Base-by-base conservation (phyloP, 2,329 filamentous ascomycete genomes). In the Paracoccidioides lutzii region DNA sequence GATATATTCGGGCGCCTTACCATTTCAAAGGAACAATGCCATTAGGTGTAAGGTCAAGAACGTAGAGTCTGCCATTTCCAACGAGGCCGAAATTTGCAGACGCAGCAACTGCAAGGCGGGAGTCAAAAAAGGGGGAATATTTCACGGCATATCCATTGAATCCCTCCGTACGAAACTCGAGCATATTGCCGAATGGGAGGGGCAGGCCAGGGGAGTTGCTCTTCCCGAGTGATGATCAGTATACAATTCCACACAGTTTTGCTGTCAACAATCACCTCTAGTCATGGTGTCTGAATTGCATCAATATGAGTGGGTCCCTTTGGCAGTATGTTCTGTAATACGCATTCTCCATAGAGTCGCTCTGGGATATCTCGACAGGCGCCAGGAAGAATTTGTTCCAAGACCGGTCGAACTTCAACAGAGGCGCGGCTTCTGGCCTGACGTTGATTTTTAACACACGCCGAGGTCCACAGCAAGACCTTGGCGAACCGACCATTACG, bases 81-180 rank as follows among this genome's bases (percentile, higher is more conserved):
- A 98, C 91, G 42, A 98, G 87, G 42, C 93, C 93, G 74, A 93
- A 98, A 76, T 98, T 97, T 60, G 91, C 83, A n/a, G 90, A 87
- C 1, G 87, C 81, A 35, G 88, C 88, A 64, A 96, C 90, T 56
- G 91, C 91, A 61, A 98, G 83, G 60, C 90, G 84, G 62, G 88
- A 93, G 75, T 97, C 93, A 76, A 94, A 95, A 76, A 96, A 98
- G 5, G 93, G 93, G 55, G 91, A 97, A 78, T 97, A 98, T 74
- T 96, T 95, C 72, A 96, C 90, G 63, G 88, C 88, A 74, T 95
- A 96, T 65, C 90, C 90, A 72, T 97, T 95, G 79, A 83, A 97
- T 66, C 93, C 93, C 68, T 88, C 81, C 28, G 93, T 97, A 61
- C 88, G 86, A 75, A 88, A 97, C 74, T 96, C 90, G 64, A 97